Evolutionary conservation across 768 basidiomycete genomes (phyloP).

Genomic region (Imleria badia): DNA sequence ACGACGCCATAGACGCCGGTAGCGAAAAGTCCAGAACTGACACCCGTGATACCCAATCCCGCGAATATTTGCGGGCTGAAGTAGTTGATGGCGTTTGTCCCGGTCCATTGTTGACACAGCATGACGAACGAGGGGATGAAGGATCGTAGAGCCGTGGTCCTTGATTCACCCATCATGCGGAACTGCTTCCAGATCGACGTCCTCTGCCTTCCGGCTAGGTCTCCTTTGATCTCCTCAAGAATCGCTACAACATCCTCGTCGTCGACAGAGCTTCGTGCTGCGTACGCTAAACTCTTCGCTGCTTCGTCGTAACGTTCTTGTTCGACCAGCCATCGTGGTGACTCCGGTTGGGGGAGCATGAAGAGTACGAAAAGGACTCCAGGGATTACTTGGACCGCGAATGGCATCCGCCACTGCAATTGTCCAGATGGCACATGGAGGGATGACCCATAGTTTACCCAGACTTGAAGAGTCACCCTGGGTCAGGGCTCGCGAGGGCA

Average conservation of each 20-base stretch:
- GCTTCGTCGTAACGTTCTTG: conserved; percentile 43
- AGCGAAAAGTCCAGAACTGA: conserved; percentile 45
- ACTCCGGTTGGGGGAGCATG: conserved; percentile 53
- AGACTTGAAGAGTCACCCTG: conserved; percentile 31
- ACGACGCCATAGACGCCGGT: conserved; percentile 44
- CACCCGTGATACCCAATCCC: conserved; percentile 45
- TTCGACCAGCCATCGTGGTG: conserved; percentile 57
- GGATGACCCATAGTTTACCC: conserved; percentile 48
- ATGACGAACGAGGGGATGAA: conserved; percentile 48
- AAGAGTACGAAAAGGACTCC: conserved; percentile 46
- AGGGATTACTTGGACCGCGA: conserved; percentile 52
- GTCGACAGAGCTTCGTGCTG: conserved; percentile 30
- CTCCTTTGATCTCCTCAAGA: conserved; percentile 48
- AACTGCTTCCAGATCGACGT: conserved; percentile 38
- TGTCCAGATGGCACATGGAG: conserved; percentile 37
- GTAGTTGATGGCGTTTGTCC: conserved; percentile 56
- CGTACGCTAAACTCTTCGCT: conserved; percentile 39
- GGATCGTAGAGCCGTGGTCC: conserved; percentile 41
- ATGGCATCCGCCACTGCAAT: conserved; percentile 54
- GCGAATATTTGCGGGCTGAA: conserved; percentile 53
- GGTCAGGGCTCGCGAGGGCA: neutral
- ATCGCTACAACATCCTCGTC: conserved; percentile 37
- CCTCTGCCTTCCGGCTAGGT: conserved; percentile 43
- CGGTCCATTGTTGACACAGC: conserved; percentile 51
- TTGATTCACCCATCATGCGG: conserved; percentile 43